phyloP scores from a whole-genome alignment of 352 stramenopile genomes.

The Halophytophthora polymorphica region DNA sequence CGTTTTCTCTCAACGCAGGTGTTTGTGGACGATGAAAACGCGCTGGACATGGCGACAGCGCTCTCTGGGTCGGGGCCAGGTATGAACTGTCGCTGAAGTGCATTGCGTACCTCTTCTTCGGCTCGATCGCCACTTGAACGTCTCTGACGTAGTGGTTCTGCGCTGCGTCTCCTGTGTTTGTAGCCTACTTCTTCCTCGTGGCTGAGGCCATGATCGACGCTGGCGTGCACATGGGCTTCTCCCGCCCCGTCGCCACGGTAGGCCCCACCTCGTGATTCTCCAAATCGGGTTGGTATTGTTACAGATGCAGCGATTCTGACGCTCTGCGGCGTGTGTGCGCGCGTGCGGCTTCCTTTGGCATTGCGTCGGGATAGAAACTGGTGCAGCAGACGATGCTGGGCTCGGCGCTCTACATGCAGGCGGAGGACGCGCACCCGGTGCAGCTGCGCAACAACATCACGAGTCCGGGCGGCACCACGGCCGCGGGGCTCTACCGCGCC shows the following conservation, averaged over 20 bases:
- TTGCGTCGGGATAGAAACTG: slow-evolving; percentile 89
- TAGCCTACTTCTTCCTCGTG: slow-evolving; percentile 95
- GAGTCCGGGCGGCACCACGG: slow-evolving; percentile 92
- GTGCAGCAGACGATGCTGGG: slow-evolving; percentile 94
- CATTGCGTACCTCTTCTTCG: background rate
- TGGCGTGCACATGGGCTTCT: slow-evolving; percentile 95
- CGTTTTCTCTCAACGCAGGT: slow-evolving; percentile 29
- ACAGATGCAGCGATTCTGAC: background rate
- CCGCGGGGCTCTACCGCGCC: slow-evolving; percentile 92
- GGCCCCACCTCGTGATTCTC: background rate
- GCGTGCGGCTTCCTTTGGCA: background rate
- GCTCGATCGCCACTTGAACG: background rate
- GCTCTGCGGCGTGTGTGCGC: background rate
- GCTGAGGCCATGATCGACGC: slow-evolving; percentile 96
- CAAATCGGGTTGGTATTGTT: background rate
- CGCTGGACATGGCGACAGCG: slow-evolving; percentile 93
- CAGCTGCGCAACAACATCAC: slow-evolving; percentile 95
- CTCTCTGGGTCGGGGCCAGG: slow-evolving; percentile 91
- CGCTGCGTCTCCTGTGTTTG: background rate
- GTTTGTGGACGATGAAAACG: slow-evolving; percentile 93
- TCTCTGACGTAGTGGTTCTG: background rate
- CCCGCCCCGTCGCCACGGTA: slow-evolving; percentile 87
- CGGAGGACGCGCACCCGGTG: slow-evolving; percentile 88
- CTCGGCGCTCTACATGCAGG: slow-evolving; percentile 92
- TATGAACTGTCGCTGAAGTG: slow-evolving; percentile 9